Evolutionary conservation across 2,329 filamentous ascomycete species (phyloP), one percentile per base, ranked within the genome.

Genomic region (Tolypocladium inflatum): DNA sequence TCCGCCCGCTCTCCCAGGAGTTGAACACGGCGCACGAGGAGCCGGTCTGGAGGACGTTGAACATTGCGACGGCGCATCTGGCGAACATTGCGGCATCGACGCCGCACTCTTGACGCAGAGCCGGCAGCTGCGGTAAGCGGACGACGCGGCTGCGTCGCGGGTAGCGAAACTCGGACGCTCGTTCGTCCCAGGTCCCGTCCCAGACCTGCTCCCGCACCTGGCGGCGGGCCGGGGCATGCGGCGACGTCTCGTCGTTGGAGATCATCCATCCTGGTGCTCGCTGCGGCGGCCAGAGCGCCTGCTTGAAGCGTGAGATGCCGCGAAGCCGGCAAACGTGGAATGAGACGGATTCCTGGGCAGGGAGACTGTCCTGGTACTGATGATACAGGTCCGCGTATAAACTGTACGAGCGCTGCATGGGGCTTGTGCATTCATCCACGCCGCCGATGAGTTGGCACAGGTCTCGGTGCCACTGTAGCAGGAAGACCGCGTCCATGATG

Each of bases 191-290:
- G 2, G 65, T 57, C 0, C 66, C 66, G 0, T 64, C 55, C 71
- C 71, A 73, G 9, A 73, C 57, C 3, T 48, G 23, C 1, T 66
- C 54, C 5, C 71, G 64, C 53, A 61, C 23, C 1, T 39, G n/a
- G 10, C 56, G 55, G 0, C 71, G 70, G 23, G 65, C 65, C 6
- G 55, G 55, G 0, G 51, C 57, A 38, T 61, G 38, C 1, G 51
- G 26, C 2, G 69, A 66, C 1, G 57, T 61, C 17, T 58, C n/a
- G 35, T 73, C 71, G 9, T 64, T 63, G 11, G 64, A 65, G 5
- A 73, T 68, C 65, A 73, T 69, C 67, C 70, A 68, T 0, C 69
- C 71, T 1, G 72, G 70, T 0, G 71, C 68, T 39, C 57, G 61
- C 42, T 68, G 70, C 3, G 57, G 60, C 1, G 72, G 72, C 71